Percentiles rank a stretch among this genome's conserved stretches.
Evolutionary conservation across 2,329 filamentous ascomycete genomes (phyloP).

Genomic region (Fusarium agapanthi): DNA sequence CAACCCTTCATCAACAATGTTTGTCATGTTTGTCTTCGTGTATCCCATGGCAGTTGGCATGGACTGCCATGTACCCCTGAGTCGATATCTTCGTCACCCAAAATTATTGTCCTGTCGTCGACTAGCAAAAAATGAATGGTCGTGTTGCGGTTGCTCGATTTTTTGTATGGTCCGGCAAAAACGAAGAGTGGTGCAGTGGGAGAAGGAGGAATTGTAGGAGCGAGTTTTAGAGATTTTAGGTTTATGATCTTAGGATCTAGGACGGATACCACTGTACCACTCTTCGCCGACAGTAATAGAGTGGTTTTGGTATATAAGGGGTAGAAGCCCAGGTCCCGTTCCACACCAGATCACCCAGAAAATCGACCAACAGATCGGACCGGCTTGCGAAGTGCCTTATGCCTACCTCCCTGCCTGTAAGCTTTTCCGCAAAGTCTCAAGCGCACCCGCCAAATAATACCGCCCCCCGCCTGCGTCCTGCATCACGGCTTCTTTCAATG

Average conservation of each 20-base stretch:
- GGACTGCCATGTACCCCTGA: neutral
- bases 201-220: neutral
- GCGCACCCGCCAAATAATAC: neutral
- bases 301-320: neutral
- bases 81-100: neutral
- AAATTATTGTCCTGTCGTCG: neutral
- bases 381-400: neutral
- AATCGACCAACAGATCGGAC: neutral
- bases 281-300: neutral
- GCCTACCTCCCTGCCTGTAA: neutral
- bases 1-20: neutral
- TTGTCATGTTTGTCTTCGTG: neutral
- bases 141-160: neutral
- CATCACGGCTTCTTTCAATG: neutral
- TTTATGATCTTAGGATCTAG: neutral
- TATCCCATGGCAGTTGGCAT: neutral
- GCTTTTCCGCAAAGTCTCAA: neutral
- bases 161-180: neutral
- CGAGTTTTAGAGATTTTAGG: neutral
- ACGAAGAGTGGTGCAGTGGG: neutral
- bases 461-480: neutral
- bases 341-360: neutral
- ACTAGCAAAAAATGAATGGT: neutral
- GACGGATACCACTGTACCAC: constrained; percentile 7
- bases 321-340: neutral